Conservation (phyloP, 2,329 filamentous ascomycete species). For the Neocucurbitaria cava region DNA sequence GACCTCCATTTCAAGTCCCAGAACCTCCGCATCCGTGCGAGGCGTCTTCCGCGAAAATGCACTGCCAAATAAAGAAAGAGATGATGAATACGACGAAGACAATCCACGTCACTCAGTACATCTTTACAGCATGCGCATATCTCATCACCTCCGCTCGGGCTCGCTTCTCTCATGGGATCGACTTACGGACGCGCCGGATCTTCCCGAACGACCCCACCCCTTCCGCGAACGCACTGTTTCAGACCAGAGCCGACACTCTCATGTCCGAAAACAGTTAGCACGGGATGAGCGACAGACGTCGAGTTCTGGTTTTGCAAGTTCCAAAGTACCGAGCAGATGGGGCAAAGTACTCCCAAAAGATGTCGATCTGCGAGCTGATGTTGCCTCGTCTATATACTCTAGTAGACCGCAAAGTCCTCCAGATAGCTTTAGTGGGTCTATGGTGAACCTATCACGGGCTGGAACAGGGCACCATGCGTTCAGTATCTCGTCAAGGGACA, state of each 20-base stretch:
- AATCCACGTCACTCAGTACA: slow-evolving; percentile 46
- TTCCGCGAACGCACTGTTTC: slow-evolving; percentile 27
- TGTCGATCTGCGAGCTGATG: slow-evolving; percentile 18
- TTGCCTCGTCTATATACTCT: slow-evolving; percentile 51
- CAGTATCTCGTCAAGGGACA: slow-evolving; percentile 13
- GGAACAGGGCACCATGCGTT: slow-evolving; percentile 11
- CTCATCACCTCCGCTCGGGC: slow-evolving; percentile 53
- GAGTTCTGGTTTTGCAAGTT: slow-evolving; percentile 47
- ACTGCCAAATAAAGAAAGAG: not conserved
- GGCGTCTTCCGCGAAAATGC: slow-evolving; percentile 14
- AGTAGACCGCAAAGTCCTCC: slow-evolving; percentile 48
- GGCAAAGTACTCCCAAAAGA: slow-evolving; percentile 39
- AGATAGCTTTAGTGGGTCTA: slow-evolving; percentile 37
- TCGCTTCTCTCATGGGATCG: slow-evolving; percentile 49
- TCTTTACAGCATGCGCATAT: slow-evolving; percentile 54
- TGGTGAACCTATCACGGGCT: slow-evolving; percentile 22
- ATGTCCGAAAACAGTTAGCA: slow-evolving; percentile 9
- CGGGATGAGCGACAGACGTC: slow-evolving; percentile 41
- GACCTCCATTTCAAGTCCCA: slow-evolving; percentile 18
- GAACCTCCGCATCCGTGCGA: slow-evolving; percentile 22
- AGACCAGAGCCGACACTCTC: slow-evolving; percentile 25
- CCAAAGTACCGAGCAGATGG: slow-evolving; percentile 47
- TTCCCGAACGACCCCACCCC: slow-evolving; percentile 17
- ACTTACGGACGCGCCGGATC: slow-evolving; percentile 28
- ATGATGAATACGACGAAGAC: slow-evolving; percentile 21